phyloP scores from a whole-genome alignment of 345 rosid genomes.

The Aquilaria malaccensis region DNA sequence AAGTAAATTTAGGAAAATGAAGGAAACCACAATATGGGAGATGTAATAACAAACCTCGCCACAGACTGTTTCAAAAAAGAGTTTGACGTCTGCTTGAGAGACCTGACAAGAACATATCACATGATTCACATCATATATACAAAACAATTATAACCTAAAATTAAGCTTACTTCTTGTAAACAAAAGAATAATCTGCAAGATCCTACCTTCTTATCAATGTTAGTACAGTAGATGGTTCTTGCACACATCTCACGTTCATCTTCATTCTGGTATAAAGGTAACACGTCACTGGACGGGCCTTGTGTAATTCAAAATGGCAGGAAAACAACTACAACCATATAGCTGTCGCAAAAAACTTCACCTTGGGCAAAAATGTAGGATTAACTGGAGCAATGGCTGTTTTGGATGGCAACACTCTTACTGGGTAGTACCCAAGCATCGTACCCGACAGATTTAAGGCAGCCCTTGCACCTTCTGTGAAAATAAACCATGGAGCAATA shows the following conservation, averaged over 20 bases:
- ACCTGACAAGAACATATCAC: conserved; percentile 33
- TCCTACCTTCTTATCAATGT: conserved; percentile 83
- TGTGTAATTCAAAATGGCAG: not conserved
- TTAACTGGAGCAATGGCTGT: conserved; percentile 97
- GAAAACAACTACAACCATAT: conserved; percentile 2
- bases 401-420: conserved; percentile 85
- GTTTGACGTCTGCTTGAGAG: conserved; percentile 57
- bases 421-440: conserved; percentile 86
- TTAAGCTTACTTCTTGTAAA: not conserved
- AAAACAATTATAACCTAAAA: conserved; percentile 4
- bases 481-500: conserved; percentile 15
- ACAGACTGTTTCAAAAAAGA: conserved; percentile 61
- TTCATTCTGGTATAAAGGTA: conserved; percentile 44
- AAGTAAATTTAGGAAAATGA: not conserved
- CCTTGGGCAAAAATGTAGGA: conserved; percentile 93
- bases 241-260: conserved; percentile 97
- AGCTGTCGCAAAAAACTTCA: conserved; percentile 20
- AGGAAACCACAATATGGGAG: conserved; percentile 4
- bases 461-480: conserved; percentile 68
- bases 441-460: conserved; percentile 78
- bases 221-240: conserved; percentile 88
- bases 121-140: not conserved
- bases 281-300: not conserved
- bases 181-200: conserved; percentile 1
- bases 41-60: conserved; percentile 52